phyloP scores from a whole-genome alignment of 2,329 filamentous ascomycete genomes.

The Madurella fahalii region DNA sequence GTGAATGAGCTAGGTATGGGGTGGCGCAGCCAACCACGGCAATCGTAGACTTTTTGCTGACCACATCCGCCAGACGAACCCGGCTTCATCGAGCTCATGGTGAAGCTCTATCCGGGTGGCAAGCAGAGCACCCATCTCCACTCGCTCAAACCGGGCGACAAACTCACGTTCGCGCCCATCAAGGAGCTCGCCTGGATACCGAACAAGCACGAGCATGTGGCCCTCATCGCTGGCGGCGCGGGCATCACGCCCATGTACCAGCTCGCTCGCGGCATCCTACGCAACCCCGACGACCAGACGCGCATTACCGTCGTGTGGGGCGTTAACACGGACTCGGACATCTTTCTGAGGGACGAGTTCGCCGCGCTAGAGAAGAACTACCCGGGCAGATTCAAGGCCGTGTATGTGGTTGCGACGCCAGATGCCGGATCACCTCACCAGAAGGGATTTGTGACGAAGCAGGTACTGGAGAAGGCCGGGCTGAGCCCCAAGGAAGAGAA shows the following conservation, averaged over 20 bases:
- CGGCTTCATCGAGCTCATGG: constrained; percentile 59
- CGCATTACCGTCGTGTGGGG: constrained; percentile 62
- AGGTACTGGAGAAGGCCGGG: constrained; percentile 49
- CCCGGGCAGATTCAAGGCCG: constrained; percentile 52
- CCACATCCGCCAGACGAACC: constrained; percentile 41
- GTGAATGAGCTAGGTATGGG: constrained; percentile 48
- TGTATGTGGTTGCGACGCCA: constrained; percentile 54
- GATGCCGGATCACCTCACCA: constrained; percentile 37
- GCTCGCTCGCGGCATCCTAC: constrained; percentile 58
- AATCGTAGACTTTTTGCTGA: constrained; percentile 7
- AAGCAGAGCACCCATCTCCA: constrained; percentile 64
- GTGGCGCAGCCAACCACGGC: not conserved
- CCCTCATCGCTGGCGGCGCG: constrained; percentile 65
- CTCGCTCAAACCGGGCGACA: constrained; percentile 58
- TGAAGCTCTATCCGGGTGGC: constrained; percentile 66
- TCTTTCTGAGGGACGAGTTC: constrained; percentile 55
- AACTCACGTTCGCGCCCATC: constrained; percentile 55
- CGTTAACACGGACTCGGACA: constrained; percentile 60
- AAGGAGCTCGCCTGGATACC: constrained; percentile 52
- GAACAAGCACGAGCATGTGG: constrained; percentile 48
- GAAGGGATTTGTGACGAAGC: constrained; percentile 56
- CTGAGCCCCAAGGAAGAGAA: constrained; percentile 31
- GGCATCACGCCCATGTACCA: constrained; percentile 70
- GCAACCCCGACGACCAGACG: constrained; percentile 58
- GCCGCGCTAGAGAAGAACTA: constrained; percentile 45